These are phyloP conservation scores for Sugiyamaella mastotermitis DNA, from an alignment of 805 yeast species.

Conservation along the genomic window DNA sequence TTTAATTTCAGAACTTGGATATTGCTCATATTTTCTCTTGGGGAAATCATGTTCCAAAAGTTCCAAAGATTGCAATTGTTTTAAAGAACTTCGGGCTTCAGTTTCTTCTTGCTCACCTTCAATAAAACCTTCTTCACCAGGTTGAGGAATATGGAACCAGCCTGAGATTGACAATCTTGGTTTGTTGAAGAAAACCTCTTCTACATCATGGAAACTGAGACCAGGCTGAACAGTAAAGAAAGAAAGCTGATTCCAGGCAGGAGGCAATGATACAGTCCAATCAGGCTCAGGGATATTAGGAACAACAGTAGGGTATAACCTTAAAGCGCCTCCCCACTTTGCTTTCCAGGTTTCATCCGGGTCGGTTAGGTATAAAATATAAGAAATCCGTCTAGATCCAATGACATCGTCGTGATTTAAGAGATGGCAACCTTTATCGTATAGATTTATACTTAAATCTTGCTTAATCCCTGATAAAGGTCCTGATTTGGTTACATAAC, in stretches of 20 bases:
- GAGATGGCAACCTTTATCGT: slow-evolving; percentile 88
- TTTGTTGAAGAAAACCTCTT: slow-evolving; percentile 88
- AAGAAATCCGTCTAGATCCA: slow-evolving; percentile 89
- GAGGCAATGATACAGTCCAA: slow-evolving; percentile 60
- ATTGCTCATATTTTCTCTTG: slow-evolving; percentile 30
- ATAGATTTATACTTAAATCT: slow-evolving; percentile 88
- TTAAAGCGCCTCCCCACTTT: slow-evolving; percentile 86
- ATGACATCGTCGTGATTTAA: slow-evolving; percentile 97
- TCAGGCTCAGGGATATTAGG: slow-evolving; percentile 90
- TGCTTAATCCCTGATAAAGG: slow-evolving; percentile 84
- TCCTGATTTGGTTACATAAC: slow-evolving; percentile 79
- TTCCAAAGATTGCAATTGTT: slow-evolving; percentile 70
- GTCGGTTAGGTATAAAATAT: slow-evolving; percentile 86
- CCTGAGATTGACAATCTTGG: slow-evolving; percentile 93
- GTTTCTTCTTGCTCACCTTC: slow-evolving; percentile 78
- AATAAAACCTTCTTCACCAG: slow-evolving; percentile 79
- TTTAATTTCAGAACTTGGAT: slow-evolving; percentile 2
- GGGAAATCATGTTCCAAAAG: slow-evolving; percentile 80
- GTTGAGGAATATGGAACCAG: slow-evolving; percentile 97
- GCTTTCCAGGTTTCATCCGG: slow-evolving; percentile 87
- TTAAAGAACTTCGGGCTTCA: slow-evolving; percentile 69
- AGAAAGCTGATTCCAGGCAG: slow-evolving; percentile 94
- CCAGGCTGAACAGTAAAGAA: slow-evolving; percentile 97
- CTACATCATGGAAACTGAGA: slow-evolving; percentile 93
- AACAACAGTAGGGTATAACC: slow-evolving; percentile 78